These are phyloP conservation scores for Tulasnella sp. DNA, from an alignment of 768 basidiomycete genomes.

Conservation along the genomic window DNA sequence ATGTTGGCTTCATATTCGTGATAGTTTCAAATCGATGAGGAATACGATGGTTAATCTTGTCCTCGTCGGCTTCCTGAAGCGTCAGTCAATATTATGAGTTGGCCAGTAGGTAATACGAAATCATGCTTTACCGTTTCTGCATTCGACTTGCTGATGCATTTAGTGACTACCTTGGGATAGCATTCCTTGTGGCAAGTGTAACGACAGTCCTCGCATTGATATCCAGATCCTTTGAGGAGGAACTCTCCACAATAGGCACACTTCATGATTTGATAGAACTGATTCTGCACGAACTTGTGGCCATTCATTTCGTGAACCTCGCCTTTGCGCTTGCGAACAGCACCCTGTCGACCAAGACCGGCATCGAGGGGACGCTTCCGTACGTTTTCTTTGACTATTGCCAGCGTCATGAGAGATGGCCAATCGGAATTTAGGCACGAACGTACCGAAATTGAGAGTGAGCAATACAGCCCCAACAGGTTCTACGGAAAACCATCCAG, in stretches of 20 bases:
- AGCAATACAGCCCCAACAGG: constrained; percentile 89
- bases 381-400: constrained; percentile 89
- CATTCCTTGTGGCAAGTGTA: constrained; percentile 99
- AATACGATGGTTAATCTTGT: constrained; percentile 98
- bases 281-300: constrained; percentile 91
- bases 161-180: constrained; percentile 96
- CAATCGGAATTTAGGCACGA: constrained; percentile 11
- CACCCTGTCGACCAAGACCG: constrained; percentile 93
- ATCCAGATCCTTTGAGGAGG: constrained; percentile 91
- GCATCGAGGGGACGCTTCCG: constrained; percentile 91
- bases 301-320: constrained; percentile 99
- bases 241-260: constrained; percentile 98
- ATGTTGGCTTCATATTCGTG: constrained; percentile 94
- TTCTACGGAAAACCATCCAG: constrained; percentile 95
- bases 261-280: constrained; percentile 97
- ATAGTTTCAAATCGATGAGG: constrained; percentile 96
- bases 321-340: constrained; percentile 92
- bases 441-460: constrained; percentile 82
- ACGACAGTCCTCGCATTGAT: constrained; percentile 97
- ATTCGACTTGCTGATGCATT: constrained; percentile 96
- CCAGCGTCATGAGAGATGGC: too few relatives aligned
- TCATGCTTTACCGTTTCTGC: constrained; percentile 57
- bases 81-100: too few relatives aligned
- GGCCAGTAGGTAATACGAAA: not conserved
- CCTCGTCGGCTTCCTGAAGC: constrained; percentile 80